Evolutionary conservation across 2,329 filamentous ascomycete species (phyloP), one percentile per base, ranked within the genome.

Genomic region (Amylocarpus encephaloides): DNA sequence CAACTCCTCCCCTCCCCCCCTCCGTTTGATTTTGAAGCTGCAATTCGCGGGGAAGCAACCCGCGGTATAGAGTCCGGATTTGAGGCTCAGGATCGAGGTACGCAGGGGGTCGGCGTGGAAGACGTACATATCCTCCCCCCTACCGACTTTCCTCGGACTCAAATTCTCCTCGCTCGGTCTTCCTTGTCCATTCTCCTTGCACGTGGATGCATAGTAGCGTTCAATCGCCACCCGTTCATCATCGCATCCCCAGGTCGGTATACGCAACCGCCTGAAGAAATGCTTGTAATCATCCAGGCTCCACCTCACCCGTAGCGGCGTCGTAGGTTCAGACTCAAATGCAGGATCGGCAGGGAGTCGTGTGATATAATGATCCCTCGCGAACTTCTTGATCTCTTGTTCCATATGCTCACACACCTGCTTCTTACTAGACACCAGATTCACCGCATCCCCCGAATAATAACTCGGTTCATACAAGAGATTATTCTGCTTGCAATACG

Each of bases 181-280:
- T 2, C 39, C 13, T 16, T 30, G 15, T 3, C 44, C 49, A 16
- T 51, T 13, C 11, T 39, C 26, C 32, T 51, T 44, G 15, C 15
- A 51, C 32, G 34, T 41, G n/a, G n/a, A 43, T 5, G 49, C 49
- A 32, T 51, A 47, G 44, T 47, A 51, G 13, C 49, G 30, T 38
- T 51, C 49, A 9, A 41, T 22, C 26, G 6, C 33, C 2, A 40
- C 49, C 7, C 10, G 6, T 10, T n/a, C n/a, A n/a, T n/a, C n/a
- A n/a, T 32, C 5, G 4, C 35, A 13, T 5, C 49, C 49, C 49
- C 49, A 51, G n/a, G 19, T 38, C 5, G 49, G 49, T 5, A 51
- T 18, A n/a, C 34, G 32, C 4, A 47, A 19, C 13, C 15, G 13
- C 2, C 13, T 13, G 22, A 48, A 48, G 16, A 30, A 48, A 10